These are phyloP conservation scores for Ciborinia camelliae DNA, from an alignment of 2,329 filamentous ascomycete species.

Conservation along the genomic window DNA sequence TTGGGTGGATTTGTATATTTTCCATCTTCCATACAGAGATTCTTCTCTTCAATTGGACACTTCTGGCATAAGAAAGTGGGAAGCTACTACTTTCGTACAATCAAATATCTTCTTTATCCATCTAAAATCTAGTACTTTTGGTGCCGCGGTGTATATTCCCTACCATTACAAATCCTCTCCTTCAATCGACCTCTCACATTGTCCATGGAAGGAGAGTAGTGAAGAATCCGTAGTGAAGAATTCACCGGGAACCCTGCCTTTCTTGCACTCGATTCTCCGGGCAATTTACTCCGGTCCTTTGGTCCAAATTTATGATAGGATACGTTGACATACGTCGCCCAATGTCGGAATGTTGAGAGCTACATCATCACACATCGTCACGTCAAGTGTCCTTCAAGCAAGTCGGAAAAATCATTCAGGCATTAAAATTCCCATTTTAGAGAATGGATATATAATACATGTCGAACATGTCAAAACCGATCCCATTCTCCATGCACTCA, in stretches of 20 bases:
- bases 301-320: neutral
- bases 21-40: neutral
- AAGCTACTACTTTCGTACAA: neutral
- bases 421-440: constrained; percentile 17
- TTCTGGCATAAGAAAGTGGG: too few species aligned
- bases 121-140: too few species aligned
- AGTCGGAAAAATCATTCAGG: constrained; percentile 15
- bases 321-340: neutral
- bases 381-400: neutral
- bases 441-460: constrained; percentile 17
- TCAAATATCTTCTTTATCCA: too few species aligned
- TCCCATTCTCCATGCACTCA: constrained; percentile 13
- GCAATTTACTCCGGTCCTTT: neutral
- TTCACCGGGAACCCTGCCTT: too few species aligned
- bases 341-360: neutral
- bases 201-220: neutral
- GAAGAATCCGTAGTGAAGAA: too few species aligned
- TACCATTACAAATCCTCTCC: neutral
- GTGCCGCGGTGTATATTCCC: too few species aligned
- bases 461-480: constrained; percentile 10
- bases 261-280: neutral
- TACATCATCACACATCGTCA: constrained; percentile 12
- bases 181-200: neutral
- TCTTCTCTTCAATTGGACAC: neutral
- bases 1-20: neutral